Percentiles rank a stretch among this genome's conserved stretches.
These are phyloP conservation scores for Phytophthora tentaculata DNA, from an alignment of 352 stramenopile species.

Conservation along the genomic window DNA sequence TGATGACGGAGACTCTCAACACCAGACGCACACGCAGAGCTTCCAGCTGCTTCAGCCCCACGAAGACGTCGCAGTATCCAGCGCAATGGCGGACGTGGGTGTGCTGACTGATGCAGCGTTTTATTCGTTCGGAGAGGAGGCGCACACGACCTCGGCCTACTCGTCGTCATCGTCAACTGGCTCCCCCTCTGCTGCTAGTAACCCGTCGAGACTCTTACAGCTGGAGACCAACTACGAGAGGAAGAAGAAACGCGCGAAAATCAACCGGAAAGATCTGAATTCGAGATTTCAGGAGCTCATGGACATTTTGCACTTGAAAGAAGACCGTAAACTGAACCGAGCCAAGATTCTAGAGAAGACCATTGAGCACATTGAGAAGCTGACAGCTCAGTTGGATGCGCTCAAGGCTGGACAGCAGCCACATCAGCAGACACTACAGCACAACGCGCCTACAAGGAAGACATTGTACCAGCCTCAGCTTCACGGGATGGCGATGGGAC, in stretches of 20 bases:
- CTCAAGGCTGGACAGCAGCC: slow-evolving; percentile 19
- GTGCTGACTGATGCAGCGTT: slow-evolving; percentile 28
- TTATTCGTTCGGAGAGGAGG: slow-evolving; percentile 23
- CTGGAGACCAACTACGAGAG: slow-evolving; percentile 74
- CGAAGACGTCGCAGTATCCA: slow-evolving; percentile 14
- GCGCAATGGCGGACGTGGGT: slow-evolving; percentile 16
- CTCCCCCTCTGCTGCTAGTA: slow-evolving; percentile 13
- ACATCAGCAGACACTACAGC: slow-evolving; percentile 5
- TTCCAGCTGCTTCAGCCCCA: slow-evolving; percentile 24
- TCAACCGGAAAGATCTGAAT: slow-evolving; percentile 73
- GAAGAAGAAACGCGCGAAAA: slow-evolving; percentile 78
- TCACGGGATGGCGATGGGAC: slow-evolving; percentile 10
- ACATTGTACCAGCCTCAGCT: slow-evolving; percentile 26
- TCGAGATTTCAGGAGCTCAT: slow-evolving; percentile 73
- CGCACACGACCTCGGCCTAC: slow-evolving; percentile 9
- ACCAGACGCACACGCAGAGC: slow-evolving; percentile 9
- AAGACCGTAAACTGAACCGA: slow-evolving; percentile 71
- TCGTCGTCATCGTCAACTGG: slow-evolving; percentile 19
- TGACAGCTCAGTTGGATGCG: slow-evolving; percentile 45
- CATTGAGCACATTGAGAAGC: slow-evolving; percentile 65
- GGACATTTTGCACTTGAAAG: slow-evolving; percentile 60
- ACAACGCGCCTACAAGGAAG: slow-evolving; percentile 18
- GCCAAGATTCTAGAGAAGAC: slow-evolving; percentile 74
- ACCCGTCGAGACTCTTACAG: slow-evolving; percentile 44
- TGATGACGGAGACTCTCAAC: slow-evolving; percentile 30